Percentiles rank a stretch among this genome's conserved stretches.
Evolutionary conservation across 441 rosid species (phyloP).

Genomic region (Flueggea neowawraea): DNA sequence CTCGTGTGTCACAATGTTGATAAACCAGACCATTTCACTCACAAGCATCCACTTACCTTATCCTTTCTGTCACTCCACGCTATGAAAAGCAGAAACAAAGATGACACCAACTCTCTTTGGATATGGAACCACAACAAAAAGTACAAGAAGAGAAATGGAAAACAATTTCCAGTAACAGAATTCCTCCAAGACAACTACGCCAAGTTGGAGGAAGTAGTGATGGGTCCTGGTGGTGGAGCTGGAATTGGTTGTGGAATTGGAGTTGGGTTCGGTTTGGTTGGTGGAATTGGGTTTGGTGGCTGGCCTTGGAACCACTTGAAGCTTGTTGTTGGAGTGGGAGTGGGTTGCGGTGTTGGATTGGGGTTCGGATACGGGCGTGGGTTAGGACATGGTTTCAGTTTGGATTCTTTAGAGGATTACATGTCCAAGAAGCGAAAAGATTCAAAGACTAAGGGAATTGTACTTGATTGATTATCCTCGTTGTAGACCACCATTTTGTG

Average conservation of each 20-base stretch:
- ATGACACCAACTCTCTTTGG: slow-evolving; percentile 34
- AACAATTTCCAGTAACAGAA: slow-evolving; percentile 46
- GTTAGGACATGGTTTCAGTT: slow-evolving; percentile 54
- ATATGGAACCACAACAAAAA: slow-evolving; percentile 23
- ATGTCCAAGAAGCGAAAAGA: slow-evolving; percentile 15
- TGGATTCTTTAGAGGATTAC: slow-evolving; percentile 34
- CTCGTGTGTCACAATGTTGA: no score
- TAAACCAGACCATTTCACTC: no score
- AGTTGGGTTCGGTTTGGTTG: slow-evolving; percentile 55
- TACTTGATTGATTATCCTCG: slow-evolving; percentile 1
- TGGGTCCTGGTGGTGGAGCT: slow-evolving; percentile 63
- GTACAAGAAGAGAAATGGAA: slow-evolving; percentile 16
- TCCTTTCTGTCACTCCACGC: slow-evolving; percentile 5
- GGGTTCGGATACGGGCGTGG: slow-evolving; percentile 76
- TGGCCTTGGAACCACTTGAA: slow-evolving; percentile 49
- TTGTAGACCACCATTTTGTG: neutral
- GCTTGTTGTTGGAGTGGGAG: slow-evolving; percentile 54
- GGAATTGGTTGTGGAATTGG: slow-evolving; percentile 83
- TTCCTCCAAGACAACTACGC: slow-evolving; percentile 37
- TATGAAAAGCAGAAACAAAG: slow-evolving; percentile 34
- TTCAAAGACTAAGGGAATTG: slow-evolving; percentile 17
- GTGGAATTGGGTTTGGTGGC: slow-evolving; percentile 57
- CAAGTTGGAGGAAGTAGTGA: slow-evolving; percentile 37
- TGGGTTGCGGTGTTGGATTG: slow-evolving; percentile 70
- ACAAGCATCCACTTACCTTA: neutral